Conservation (phyloP, 2,329 filamentous ascomycete species). For the Emmonsiellopsis sp. region DNA sequence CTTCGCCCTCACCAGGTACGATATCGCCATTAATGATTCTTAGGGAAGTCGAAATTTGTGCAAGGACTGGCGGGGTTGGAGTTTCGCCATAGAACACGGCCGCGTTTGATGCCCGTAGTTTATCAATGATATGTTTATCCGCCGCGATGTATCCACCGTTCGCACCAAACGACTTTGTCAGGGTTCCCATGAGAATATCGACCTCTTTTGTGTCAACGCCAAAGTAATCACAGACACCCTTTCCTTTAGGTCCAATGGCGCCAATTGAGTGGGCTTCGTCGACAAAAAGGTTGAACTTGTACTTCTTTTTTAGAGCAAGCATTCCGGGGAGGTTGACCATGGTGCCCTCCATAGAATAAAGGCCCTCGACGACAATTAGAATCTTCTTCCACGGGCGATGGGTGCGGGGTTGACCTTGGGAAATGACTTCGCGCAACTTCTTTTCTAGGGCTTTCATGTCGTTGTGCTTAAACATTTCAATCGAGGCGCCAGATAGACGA, state of each 20-base stretch:
- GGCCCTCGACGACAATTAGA: constrained; percentile 84
- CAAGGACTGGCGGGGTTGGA: constrained; percentile 75
- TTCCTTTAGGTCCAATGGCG: constrained; percentile 76
- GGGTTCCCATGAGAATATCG: constrained; percentile 94
- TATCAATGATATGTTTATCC: constrained; percentile 84
- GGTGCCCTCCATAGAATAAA: constrained; percentile 99
- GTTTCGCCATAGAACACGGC: constrained; percentile 81
- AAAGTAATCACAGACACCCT: constrained; percentile 96
- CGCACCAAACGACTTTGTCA: constrained; percentile 97
- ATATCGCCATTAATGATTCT: constrained; percentile 84
- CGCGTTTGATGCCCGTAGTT: constrained; percentile 76
- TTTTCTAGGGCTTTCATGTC: constrained; percentile 82
- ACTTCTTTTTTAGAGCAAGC: constrained; percentile 77
- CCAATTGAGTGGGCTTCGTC: constrained; percentile 96
- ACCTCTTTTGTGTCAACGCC: constrained; percentile 77
- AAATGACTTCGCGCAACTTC: constrained; percentile 81
- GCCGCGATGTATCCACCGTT: constrained; percentile 93
- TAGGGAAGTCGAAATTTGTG: constrained; percentile 80
- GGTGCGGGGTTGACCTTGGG: constrained; percentile 94
- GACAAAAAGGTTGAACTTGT: constrained; percentile 93
- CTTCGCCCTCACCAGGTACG: constrained; percentile 82
- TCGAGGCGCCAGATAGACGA: constrained; percentile 87
- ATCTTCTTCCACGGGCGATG: constrained; percentile 99
- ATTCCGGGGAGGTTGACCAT: constrained; percentile 96
- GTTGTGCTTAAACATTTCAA: constrained; percentile 96